phyloP scores from a whole-genome alignment of 768 basidiomycete genomes.

The Lactarius hengduanensis region DNA sequence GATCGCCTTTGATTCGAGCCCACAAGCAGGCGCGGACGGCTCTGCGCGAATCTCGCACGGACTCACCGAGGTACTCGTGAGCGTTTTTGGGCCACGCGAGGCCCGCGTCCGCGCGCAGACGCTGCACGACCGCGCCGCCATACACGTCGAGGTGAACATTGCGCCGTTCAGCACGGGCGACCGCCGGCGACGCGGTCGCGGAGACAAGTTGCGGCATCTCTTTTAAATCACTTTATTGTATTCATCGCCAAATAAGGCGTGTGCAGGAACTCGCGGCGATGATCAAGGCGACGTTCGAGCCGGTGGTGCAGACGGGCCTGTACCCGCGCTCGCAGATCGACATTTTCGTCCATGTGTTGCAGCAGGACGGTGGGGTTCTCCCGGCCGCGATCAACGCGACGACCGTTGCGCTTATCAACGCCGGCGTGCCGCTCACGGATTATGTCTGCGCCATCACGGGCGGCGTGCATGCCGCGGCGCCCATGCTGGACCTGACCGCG shows the following conservation, averaged over 20 bases:
- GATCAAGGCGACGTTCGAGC: constrained; percentile 94
- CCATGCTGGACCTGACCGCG: constrained; percentile 83
- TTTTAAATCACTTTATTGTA: neutral
- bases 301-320: constrained; percentile 84
- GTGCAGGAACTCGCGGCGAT: constrained; percentile 82
- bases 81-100: constrained; percentile 92
- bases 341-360: constrained; percentile 87
- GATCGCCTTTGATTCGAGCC: constrained; percentile 72
- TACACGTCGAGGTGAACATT: constrained; percentile 87
- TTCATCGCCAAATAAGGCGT: constrained; percentile 50
- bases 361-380: constrained; percentile 91
- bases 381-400: constrained; percentile 94
- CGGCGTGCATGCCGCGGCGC: constrained; percentile 77
- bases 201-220: constrained; percentile 68
- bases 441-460: constrained; percentile 89
- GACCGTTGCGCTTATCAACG: constrained; percentile 85
- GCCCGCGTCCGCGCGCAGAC: constrained; percentile 77
- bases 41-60: constrained; percentile 84
- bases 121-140: constrained; percentile 80
- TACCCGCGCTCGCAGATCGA: constrained; percentile 96
- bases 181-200: constrained; percentile 67
- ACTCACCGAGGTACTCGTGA: constrained; percentile 82
- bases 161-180: constrained; percentile 87
- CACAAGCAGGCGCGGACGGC: constrained; percentile 79
- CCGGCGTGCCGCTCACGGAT: constrained; percentile 88